phyloP scores from a whole-genome alignment of 805 yeast genomes.

The Suhomyces faveliae region DNA sequence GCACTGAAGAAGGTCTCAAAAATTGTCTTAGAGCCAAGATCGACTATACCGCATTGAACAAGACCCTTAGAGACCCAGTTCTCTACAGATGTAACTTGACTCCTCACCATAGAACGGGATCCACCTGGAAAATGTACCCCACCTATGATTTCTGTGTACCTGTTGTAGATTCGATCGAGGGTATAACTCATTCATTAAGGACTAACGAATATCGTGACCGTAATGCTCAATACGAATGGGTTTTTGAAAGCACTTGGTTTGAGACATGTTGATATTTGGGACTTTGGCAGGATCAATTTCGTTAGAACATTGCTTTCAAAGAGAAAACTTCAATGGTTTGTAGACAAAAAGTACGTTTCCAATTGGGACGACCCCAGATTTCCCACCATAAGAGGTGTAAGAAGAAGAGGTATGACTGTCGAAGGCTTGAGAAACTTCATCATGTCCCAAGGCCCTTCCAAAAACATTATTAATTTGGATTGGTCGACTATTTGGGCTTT shows the following conservation, averaged over 20 bases:
- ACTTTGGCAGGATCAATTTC: constrained; percentile 95
- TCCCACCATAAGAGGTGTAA: constrained; percentile 98
- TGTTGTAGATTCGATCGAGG: constrained; percentile 90
- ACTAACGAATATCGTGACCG: constrained; percentile 98
- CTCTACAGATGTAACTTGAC: constrained; percentile 95
- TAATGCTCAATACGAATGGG: constrained; percentile 97
- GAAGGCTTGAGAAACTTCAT: constrained; percentile 95
- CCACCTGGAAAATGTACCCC: constrained; percentile 93
- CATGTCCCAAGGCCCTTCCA: constrained; percentile 94
- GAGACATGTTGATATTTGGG: constrained; percentile 96
- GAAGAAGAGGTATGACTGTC: constrained; percentile 99
- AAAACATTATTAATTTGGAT: constrained; percentile 92
- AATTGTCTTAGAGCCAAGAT: constrained; percentile 96
- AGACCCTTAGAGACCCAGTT: constrained; percentile 95
- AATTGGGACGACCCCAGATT: constrained; percentile 99
- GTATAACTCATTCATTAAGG: constrained; percentile 96
- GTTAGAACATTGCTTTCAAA: constrained; percentile 92
- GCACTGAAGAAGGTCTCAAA: constrained; percentile 87
- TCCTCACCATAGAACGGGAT: constrained; percentile 96
- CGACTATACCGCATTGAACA: constrained; percentile 85
- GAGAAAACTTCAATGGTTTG: constrained; percentile 99
- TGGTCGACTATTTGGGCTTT: constrained; percentile 98
- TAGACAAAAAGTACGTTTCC: constrained; percentile 78
- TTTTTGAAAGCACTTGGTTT: constrained; percentile 73
- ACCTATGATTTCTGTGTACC: constrained; percentile 99